A percentile compares a stretch with the other conserved stretches of the same genome.
Conservation (phyloP, 2,329 filamentous ascomycete species). For the Hirsutella thompsonii region DNA sequence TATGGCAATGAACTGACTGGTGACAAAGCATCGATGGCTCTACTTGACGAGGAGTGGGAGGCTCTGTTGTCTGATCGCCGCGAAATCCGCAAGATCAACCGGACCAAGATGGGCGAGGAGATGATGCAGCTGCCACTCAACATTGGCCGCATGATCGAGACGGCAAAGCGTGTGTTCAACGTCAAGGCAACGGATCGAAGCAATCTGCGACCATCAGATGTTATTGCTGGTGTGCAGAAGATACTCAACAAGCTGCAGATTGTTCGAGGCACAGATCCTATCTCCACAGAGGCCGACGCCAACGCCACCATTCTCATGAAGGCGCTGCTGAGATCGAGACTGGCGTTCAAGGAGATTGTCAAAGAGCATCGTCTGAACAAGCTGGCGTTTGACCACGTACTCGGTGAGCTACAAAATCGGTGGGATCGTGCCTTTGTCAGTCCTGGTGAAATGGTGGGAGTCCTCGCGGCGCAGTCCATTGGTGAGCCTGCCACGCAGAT, state of each 20-base stretch:
- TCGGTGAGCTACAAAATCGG: constrained; percentile 80
- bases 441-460: constrained; percentile 97
- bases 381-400: constrained; percentile 80
- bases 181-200: constrained; percentile 78
- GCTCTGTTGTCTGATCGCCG: constrained; percentile 61
- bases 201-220: constrained; percentile 78
- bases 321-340: constrained; percentile 72
- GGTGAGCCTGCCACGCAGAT: constrained; percentile 98
- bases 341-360: constrained; percentile 89
- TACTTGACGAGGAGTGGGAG: constrained; percentile 83
- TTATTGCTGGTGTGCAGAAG: constrained; percentile 65
- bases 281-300: constrained; percentile 76
- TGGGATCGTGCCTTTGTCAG: constrained; percentile 78
- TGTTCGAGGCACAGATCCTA: constrained; percentile 70
- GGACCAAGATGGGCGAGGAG: constrained; percentile 61
- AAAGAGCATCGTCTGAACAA: constrained; percentile 77
- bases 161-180: constrained; percentile 79
- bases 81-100: constrained; percentile 58
- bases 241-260: constrained; percentile 69
- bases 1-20: constrained; percentile 77
- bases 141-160: constrained; percentile 79
- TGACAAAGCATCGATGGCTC: constrained; percentile 73
- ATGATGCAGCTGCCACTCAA: constrained; percentile 89
- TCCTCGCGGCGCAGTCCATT: constrained; percentile 93
- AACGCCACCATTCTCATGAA: constrained; percentile 90